These are phyloP conservation scores for Gleditsia sinensis DNA, from an alignment of 306 rosid genomes.

Conservation along the genomic window DNA sequence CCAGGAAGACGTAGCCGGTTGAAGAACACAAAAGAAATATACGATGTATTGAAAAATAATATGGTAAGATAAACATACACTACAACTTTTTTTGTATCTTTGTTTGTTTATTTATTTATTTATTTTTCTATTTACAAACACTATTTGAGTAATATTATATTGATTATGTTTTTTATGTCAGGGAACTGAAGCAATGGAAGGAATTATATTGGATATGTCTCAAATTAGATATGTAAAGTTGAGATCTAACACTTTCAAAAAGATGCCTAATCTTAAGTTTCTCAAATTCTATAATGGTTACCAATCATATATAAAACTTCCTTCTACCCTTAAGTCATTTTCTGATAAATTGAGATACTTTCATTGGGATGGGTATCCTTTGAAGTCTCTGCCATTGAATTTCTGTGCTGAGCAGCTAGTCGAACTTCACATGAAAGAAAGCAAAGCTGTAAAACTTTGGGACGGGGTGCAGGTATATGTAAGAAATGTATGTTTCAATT, in stretches of 20 bases:
- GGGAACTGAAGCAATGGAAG: constrained; percentile 15
- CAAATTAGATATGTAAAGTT: neutral
- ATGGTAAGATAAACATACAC: neutral
- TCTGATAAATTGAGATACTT: neutral
- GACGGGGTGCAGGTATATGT: neutral
- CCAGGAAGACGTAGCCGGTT: constrained; percentile 4
- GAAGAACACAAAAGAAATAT: neutral
- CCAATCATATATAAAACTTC: constrained; percentile 7
- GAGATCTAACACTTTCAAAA: constrained; percentile 19
- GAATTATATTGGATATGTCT: neutral
- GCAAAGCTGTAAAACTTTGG: neutral
- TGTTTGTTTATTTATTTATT: too few relatives aligned
- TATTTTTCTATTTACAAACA: too few relatives aligned
- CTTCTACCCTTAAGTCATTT: constrained; percentile 5
- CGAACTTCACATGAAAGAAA: neutral
- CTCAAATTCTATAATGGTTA: neutral
- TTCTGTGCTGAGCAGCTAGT: neutral
- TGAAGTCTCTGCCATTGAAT: neutral
- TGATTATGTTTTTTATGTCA: neutral
- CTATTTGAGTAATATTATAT: neutral
- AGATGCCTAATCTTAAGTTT: constrained; percentile 28
- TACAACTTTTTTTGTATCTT: neutral
- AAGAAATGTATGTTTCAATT: too few relatives aligned
- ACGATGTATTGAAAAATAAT: neutral
- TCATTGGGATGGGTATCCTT: neutral